Evolutionary conservation across 768 basidiomycete genomes (phyloP).

Genomic region (Boletellus ananas): DNA sequence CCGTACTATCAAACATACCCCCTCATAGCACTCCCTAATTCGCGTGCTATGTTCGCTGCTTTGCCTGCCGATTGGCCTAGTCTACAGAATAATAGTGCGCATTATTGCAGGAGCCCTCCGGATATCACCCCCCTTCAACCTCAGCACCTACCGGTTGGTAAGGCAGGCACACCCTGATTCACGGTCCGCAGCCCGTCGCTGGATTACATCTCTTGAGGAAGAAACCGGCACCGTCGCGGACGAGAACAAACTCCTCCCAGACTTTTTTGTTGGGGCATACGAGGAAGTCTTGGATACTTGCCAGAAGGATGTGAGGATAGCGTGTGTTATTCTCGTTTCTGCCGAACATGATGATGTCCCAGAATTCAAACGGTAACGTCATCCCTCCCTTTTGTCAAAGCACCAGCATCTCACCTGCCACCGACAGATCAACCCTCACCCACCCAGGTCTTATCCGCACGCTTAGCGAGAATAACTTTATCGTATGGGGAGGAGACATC

Average conservation of each 20-base stretch:
- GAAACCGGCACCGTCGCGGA: slow-evolving; percentile 71
- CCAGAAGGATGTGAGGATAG: slow-evolving; percentile 67
- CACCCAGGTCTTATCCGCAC: slow-evolving; percentile 65
- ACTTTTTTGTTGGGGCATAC: slow-evolving; percentile 78
- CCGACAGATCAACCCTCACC: slow-evolving; percentile 70
- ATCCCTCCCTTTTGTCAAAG: background rate
- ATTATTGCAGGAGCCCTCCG: slow-evolving; percentile 66
- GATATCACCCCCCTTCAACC: slow-evolving; percentile 51
- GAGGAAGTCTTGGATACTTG: slow-evolving; percentile 72
- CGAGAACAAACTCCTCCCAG: slow-evolving; percentile 58
- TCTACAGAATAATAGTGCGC: slow-evolving; percentile 57
- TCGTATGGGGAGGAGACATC: slow-evolving; percentile 93
- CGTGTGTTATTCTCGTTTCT: slow-evolving; percentile 79
- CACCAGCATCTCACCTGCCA: background rate
- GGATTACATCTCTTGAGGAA: slow-evolving; percentile 79
- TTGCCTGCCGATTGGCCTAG: slow-evolving; percentile 55
- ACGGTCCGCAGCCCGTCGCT: slow-evolving; percentile 62
- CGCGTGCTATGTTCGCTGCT: slow-evolving; percentile 37
- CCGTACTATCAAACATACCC: background rate
- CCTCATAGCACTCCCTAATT: slow-evolving; percentile 5
- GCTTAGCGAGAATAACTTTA: slow-evolving; percentile 67
- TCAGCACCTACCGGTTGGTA: slow-evolving; percentile 41
- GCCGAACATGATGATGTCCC: slow-evolving; percentile 88
- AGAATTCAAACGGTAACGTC: slow-evolving; percentile 74
- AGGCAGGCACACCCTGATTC: slow-evolving; percentile 37